Evolutionary conservation across 306 rosid genomes (phyloP).

Genomic region (cucumber (Cucumis sativus)): DNA sequence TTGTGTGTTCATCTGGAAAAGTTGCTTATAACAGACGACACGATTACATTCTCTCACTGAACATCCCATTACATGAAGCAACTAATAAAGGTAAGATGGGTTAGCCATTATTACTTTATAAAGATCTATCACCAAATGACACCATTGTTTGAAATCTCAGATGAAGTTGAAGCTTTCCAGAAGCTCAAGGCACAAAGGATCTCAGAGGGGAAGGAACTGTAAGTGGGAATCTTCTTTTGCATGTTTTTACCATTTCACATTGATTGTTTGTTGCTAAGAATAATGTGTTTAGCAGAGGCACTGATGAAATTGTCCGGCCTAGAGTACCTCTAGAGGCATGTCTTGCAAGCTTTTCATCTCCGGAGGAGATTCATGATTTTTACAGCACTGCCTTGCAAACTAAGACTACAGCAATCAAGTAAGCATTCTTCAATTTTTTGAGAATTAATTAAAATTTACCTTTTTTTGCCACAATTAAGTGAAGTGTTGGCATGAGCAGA

Average conservation of each 20-base stretch:
- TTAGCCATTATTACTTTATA: conserved; percentile 4
- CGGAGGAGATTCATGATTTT: conserved; percentile 93
- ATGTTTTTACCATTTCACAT: conserved; percentile 5
- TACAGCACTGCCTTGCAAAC: conserved; percentile 76
- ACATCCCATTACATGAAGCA: conserved; percentile 78
- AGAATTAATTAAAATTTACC: not conserved
- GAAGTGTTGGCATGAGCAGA: conserved; percentile 6
- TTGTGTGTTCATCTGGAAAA: conserved; percentile 88
- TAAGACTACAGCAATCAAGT: conserved; percentile 88
- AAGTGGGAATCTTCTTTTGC: conserved; percentile 25
- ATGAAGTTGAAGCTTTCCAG: conserved; percentile 57
- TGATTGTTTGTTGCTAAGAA: conserved; percentile 18
- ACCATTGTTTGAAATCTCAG: conserved; percentile 39
- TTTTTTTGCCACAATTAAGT: not conserved
- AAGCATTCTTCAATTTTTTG: conserved; percentile 18
- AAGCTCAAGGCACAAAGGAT: conserved; percentile 61
- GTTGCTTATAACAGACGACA: conserved; percentile 78
- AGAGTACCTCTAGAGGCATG: conserved; percentile 94
- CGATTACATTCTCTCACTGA: conserved; percentile 83
- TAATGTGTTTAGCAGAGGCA: conserved; percentile 36
- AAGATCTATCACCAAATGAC: conserved; percentile 7
- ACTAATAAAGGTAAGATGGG: conserved; percentile 59
- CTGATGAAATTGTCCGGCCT: conserved; percentile 79
- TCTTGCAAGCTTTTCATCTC: conserved; percentile 68
- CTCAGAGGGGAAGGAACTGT: conserved; percentile 87